phyloP scores from a whole-genome alignment of 495 filamentous ascomycete species.

The Penicillium pancosmium region DNA sequence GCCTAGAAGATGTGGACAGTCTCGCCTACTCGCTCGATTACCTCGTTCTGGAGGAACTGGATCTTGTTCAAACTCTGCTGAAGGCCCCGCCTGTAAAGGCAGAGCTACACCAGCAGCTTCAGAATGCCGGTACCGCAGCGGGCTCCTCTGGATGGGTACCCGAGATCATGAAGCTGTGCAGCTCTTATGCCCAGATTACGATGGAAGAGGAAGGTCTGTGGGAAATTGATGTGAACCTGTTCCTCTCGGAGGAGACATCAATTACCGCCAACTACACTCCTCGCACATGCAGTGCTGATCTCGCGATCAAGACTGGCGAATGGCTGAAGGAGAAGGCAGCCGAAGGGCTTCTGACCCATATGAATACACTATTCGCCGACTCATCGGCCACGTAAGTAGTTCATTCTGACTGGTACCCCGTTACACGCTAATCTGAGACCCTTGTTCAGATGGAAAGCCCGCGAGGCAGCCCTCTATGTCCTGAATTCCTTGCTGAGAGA shows the following conservation, averaged over 20 bases:
- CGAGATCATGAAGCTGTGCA: constrained; percentile 79
- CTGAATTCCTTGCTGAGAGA: constrained; percentile 81
- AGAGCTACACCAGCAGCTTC: constrained; percentile 76
- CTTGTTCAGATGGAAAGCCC: constrained; percentile 55
- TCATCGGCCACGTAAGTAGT: constrained; percentile 54
- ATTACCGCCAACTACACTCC: constrained; percentile 97
- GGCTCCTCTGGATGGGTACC: constrained; percentile 67
- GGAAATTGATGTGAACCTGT: constrained; percentile 95
- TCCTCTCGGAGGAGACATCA: constrained; percentile 90
- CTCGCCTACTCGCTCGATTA: constrained; percentile 97
- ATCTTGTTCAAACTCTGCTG: constrained; percentile 86
- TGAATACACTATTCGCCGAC: constrained; percentile 66
- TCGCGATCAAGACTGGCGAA: constrained; percentile 90
- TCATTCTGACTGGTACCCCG: neutral
- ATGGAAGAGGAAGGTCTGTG: constrained; percentile 91
- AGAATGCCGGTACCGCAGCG: constrained; percentile 57
- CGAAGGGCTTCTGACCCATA: constrained; percentile 73
- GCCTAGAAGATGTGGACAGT: constrained; percentile 85
- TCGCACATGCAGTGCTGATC: constrained; percentile 84
- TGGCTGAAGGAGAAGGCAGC: constrained; percentile 73
- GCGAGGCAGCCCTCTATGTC: constrained; percentile 82
- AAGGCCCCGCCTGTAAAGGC: constrained; percentile 82
- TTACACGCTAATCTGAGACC: neutral
- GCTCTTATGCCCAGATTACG: constrained; percentile 87
- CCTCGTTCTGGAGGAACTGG: constrained; percentile 87